Evolutionary conservation across 768 basidiomycete species (phyloP).

Genomic region (Trametes sanguinea): DNA sequence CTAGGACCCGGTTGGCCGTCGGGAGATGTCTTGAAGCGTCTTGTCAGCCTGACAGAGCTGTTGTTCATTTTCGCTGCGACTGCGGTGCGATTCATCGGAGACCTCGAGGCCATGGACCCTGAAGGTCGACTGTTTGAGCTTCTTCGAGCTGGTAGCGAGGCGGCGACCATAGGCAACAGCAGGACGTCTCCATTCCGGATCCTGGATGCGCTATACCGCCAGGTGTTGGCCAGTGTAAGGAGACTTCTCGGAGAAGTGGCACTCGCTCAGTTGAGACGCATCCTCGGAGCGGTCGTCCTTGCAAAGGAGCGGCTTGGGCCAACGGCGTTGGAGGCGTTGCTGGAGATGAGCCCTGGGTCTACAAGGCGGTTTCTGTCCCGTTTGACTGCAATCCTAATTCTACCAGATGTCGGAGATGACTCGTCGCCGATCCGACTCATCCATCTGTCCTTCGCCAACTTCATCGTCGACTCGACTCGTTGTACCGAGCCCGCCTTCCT

Average conservation of each 20-base stretch:
- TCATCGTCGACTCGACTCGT: slow-evolving; percentile 18
- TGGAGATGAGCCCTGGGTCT: not conserved
- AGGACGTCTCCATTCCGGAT: not conserved
- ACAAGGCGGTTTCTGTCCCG: not conserved
- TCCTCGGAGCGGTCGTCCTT: not conserved
- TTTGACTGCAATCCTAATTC: not conserved
- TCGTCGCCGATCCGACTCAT: not conserved
- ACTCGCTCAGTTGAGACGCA: not conserved
- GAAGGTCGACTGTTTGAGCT: not conserved
- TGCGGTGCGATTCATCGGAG: slow-evolving; percentile 23
- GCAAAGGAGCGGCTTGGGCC: not conserved
- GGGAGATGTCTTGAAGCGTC: too few species aligned
- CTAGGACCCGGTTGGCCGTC: slow-evolving; percentile 1
- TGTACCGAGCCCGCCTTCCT: slow-evolving; percentile 14
- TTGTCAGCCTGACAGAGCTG: too few species aligned
- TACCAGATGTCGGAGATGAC: not conserved
- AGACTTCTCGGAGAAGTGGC: not conserved
- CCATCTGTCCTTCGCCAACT: slow-evolving; percentile 29
- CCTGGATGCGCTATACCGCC: slow-evolving; percentile 22
- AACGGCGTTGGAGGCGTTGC: not conserved
- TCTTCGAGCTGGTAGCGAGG: not conserved
- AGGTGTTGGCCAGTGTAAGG: not conserved
- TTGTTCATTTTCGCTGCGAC: slow-evolving; percentile 29
- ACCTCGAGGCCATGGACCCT: not conserved
- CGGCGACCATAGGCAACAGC: not conserved